Conservation (phyloP, 1,284 basidiomycete species). For the Ceratobasidium papillatum region DNA sequence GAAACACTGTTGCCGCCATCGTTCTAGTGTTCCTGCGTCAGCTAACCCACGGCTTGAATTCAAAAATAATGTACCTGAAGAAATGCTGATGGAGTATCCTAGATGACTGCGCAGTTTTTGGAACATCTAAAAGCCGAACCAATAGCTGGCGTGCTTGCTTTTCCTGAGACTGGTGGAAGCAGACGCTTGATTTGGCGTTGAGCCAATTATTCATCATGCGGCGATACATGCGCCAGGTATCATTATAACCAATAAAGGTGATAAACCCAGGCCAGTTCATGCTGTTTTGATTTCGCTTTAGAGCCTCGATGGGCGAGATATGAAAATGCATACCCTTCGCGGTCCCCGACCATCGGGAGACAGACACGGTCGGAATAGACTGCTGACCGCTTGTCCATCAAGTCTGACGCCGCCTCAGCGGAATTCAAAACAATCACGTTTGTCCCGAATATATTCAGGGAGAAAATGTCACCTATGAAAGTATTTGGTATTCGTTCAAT, state of each 20-base stretch:
- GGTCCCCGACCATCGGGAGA: constrained; percentile 2
- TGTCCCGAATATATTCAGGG: neutral
- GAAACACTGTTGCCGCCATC: constrained; percentile 14
- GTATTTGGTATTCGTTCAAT: neutral
- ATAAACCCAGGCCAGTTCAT: constrained; percentile 10
- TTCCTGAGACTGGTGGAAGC: constrained; percentile 2
- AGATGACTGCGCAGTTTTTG: neutral
- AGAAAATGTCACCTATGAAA: constrained; percentile 11
- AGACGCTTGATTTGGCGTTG: neutral
- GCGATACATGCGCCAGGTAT: constrained; percentile 13
- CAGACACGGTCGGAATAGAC: constrained; percentile 15
- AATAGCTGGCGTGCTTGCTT: constrained; percentile 7
- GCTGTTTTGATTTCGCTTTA: neutral
- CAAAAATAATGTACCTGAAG: neutral
- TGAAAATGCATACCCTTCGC: neutral
- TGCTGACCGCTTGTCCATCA: constrained; percentile 17
- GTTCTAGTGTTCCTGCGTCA: neutral
- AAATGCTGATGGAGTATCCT: neutral
- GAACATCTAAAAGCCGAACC: neutral
- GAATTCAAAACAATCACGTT: constrained; percentile 6
- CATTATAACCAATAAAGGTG: constrained; percentile 1
- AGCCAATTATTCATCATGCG: constrained; percentile 34
- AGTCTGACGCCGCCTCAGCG: neutral
- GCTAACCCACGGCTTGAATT: neutral
- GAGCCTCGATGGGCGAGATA: neutral